Evolutionary conservation across 176 grass and related monocot species (phyloP).

Genomic region (Bothriochloa decipiens): DNA sequence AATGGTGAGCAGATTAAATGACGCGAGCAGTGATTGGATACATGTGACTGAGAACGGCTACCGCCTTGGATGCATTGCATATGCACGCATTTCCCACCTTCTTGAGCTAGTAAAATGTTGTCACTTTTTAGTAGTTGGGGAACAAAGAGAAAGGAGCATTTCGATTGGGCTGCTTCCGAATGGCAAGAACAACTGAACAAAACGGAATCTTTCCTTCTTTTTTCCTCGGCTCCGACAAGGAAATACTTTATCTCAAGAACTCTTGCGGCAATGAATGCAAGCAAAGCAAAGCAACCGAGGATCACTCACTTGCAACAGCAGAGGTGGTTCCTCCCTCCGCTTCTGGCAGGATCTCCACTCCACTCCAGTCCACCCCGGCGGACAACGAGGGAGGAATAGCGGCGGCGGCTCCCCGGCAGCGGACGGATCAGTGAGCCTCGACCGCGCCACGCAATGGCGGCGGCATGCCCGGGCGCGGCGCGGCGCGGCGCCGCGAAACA

Average conservation of each 20-base stretch:
- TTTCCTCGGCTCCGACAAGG: background rate
- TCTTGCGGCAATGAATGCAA: background rate
- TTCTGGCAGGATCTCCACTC: background rate
- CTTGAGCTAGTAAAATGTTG: background rate
- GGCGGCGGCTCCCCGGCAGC: background rate
- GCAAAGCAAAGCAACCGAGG: background rate
- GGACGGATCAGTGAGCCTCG: background rate
- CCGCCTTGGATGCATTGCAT: background rate
- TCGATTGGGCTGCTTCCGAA: background rate
- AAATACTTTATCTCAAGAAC: background rate
- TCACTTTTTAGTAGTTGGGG: background rate
- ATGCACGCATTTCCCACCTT: background rate
- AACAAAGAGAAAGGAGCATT: background rate
- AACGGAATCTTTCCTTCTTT: background rate
- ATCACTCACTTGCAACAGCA: constrained; percentile 14
- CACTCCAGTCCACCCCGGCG: background rate
- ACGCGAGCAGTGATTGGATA: background rate
- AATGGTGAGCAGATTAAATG: constrained; percentile 13
- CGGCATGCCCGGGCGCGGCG: background rate
- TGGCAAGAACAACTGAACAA: background rate
- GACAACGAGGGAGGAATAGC: background rate
- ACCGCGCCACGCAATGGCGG: constrained; percentile 16
- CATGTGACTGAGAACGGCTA: constrained; percentile 32
- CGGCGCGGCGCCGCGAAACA: no score
- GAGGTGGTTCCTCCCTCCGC: background rate